Base-by-base conservation (phyloP, 169 alveolate species). In the Cryptosporidium parvum region DNA sequence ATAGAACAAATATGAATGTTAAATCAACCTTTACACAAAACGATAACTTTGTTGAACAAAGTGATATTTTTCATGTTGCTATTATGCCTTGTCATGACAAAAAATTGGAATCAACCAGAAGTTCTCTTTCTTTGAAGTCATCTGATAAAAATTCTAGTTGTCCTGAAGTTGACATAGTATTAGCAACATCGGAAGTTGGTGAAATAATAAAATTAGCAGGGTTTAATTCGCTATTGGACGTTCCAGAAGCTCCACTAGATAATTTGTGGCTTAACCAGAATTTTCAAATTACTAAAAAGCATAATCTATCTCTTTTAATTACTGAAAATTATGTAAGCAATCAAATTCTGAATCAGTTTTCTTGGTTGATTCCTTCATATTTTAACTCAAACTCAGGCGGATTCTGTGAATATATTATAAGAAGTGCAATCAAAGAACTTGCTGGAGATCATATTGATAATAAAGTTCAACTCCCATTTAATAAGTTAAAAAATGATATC, bases 11-110 rank as follows among this genome's bases (percentile, higher is more conserved):
- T 16, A 75, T 31, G 31, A 80, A 62, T 9, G 23, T 23, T 61
- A 80, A 39, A 18, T 23, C 3, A 4, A 61, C 53, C 7, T 37
- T 31, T 18, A 56, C 31, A 26, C 26, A 42, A 33, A 14, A 33
- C 31, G 44, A 29, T 21, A 42, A 59, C 26, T 58, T 18, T 67
- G 29, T 92, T n/a, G 26, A 65, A 18, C 93, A 75, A 45, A 75
- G 37, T 35, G 93, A 93, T 61, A 70, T 93, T 26, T 91, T 85
- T 67, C 95, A 95, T 61, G 96, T 93, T 37, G 92, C 96, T 35
- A 93, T 97, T 10, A 95, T 94, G 97, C 97, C 98, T 35, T 97
- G 99, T 70, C 96, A 94, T 91, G 99, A 97, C 92, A 97, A 97
- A 91, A 96, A 97, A 91, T 92, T 97, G 37, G 99, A 97, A 85